These are phyloP conservation scores for Podospora sp. DNA, from an alignment of 495 filamentous ascomycete species.

Conservation along the genomic window DNA sequence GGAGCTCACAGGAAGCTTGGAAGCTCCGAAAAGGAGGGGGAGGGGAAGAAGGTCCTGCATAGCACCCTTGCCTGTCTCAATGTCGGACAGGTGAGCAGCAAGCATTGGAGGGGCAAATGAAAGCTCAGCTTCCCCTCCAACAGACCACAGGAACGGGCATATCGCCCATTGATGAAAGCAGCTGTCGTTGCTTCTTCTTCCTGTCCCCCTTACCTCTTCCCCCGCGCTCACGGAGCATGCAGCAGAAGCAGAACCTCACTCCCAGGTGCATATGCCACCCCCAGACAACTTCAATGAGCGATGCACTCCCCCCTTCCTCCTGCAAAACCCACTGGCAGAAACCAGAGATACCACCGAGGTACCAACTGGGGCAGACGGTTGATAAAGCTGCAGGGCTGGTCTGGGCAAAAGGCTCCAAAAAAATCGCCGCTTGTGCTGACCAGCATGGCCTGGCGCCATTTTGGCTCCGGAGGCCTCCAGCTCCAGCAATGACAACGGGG, in stretches of 20 bases:
- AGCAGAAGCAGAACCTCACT: too few relatives aligned
- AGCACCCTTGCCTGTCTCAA: neutral
- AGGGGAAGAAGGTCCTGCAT: conserved; percentile 17
- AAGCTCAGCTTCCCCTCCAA: neutral
- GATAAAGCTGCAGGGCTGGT: conserved; percentile 8
- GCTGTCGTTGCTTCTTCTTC: neutral
- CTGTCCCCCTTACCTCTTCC: neutral
- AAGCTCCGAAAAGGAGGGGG: conserved; percentile 7
- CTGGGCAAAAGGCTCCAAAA: neutral
- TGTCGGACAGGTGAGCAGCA: too few relatives aligned
- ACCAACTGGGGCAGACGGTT: conserved; percentile 4
- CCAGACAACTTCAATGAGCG: conserved; percentile 4
- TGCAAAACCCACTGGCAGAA: neutral
- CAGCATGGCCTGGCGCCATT: neutral
- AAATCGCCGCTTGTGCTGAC: neutral
- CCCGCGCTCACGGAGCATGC: conserved; percentile 12
- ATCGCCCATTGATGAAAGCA: neutral
- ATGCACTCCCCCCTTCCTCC: neutral
- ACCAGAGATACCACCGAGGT: conserved; percentile 11
- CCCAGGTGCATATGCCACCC: conserved; percentile 28
- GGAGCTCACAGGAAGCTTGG: neutral
- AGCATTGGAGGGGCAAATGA: neutral
- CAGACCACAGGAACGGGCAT: neutral
- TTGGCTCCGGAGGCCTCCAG: conserved; percentile 13
- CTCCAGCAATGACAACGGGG: neutral